Conservation (phyloP, 805 yeast genomes). For the Lipomyces sp. region DNA sequence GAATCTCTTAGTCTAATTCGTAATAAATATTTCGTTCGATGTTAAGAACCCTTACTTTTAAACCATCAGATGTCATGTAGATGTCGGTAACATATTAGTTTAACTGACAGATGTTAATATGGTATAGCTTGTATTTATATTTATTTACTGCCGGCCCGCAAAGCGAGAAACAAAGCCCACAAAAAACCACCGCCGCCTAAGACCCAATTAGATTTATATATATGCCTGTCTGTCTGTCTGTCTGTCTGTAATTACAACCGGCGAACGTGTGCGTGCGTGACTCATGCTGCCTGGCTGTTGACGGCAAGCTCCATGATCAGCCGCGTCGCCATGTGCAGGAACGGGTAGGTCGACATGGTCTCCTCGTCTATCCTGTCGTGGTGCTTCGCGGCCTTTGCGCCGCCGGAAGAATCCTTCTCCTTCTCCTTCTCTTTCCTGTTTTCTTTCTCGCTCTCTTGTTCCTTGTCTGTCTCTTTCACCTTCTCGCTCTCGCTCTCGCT, state of each 20-base stretch:
- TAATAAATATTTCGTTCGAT: too few species aligned
- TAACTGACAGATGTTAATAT: too few species aligned
- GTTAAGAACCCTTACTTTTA: too few species aligned
- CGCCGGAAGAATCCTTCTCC: constrained; percentile 1
- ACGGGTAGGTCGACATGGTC: constrained; percentile 94
- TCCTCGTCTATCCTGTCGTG: constrained; percentile 66
- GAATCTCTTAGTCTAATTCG: too few species aligned
- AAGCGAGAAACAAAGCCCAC: too few species aligned
- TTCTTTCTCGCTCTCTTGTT: not conserved
- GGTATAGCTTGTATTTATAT: too few species aligned
- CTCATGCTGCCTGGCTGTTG: constrained; percentile 61
- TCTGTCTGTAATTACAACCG: too few species aligned
- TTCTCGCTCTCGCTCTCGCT: constrained; percentile 7
- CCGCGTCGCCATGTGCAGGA: constrained; percentile 85
- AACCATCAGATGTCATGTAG: too few species aligned
- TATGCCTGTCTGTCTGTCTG: not conserved
- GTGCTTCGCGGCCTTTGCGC: constrained; percentile 10
- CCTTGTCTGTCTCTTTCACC: not conserved
- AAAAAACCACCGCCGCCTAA: too few species aligned
- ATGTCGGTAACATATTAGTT: too few species aligned
- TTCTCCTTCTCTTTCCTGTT: not conserved
- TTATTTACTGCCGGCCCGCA: too few species aligned
- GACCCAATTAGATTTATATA: not conserved
- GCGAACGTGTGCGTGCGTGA: too few species aligned
- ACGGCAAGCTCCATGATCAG: constrained; percentile 96